These are phyloP conservation scores for Thraustochytrium striatum DNA, from an alignment of 352 stramenopile genomes.

Conservation along the genomic window DNA sequence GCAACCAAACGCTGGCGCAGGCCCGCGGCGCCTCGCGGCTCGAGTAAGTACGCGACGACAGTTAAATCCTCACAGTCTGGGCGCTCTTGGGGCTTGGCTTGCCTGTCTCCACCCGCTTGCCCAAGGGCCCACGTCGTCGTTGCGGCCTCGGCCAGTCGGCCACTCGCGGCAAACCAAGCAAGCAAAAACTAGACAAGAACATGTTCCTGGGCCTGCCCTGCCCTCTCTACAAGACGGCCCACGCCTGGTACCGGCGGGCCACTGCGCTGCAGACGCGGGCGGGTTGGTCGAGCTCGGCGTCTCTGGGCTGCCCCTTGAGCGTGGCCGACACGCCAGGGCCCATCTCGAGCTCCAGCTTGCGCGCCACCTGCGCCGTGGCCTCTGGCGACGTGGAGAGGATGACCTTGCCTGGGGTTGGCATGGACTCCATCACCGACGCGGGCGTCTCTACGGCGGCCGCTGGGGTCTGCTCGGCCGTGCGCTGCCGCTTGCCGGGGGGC, in stretches of 20 bases:
- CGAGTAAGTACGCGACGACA: background rate
- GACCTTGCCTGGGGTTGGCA: background rate
- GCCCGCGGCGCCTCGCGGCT: background rate
- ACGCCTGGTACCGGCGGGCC: too few species aligned
- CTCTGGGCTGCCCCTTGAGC: background rate
- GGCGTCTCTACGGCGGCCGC: background rate
- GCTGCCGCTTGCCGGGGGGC: background rate
- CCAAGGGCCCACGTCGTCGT: background rate
- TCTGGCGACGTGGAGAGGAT: background rate
- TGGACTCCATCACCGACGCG: background rate
- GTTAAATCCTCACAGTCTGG: background rate
- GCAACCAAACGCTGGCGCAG: constrained; percentile 22
- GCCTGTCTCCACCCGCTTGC: background rate
- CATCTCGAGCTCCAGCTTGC: background rate
- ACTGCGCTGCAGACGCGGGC: too few species aligned
- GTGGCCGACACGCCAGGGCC: background rate
- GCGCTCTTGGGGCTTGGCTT: too few species aligned
- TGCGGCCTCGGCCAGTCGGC: too few species aligned
- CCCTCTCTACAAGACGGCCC: too few species aligned
- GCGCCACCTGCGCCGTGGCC: background rate
- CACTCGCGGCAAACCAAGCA: too few species aligned
- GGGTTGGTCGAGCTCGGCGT: background rate
- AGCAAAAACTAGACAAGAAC: too few species aligned
- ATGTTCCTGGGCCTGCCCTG: too few species aligned
- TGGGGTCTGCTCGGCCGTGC: background rate